A percentile compares a stretch with the other conserved stretches of the same genome.
Conservation (phyloP, 1,284 basidiomycete genomes). For the Limonomyces culmigenus region DNA sequence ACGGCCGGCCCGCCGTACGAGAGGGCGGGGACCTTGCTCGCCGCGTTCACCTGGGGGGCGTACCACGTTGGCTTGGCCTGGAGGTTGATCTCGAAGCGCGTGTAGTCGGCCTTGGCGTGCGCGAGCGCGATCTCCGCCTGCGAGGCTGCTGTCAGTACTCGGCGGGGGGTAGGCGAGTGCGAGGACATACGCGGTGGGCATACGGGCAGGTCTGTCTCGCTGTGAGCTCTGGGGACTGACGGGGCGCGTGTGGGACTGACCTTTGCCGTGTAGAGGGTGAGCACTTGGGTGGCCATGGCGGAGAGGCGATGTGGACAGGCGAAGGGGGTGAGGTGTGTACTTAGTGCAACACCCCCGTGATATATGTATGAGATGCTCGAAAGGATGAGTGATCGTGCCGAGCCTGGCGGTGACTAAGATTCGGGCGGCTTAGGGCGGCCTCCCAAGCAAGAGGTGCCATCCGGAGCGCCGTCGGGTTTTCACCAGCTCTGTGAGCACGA, state of each 20-base stretch:
- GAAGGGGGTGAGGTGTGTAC: too few relatives aligned
- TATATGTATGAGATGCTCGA: too few relatives aligned
- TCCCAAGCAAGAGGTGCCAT: too few relatives aligned
- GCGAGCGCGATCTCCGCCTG: slow-evolving; percentile 40
- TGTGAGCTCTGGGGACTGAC: slow-evolving; percentile 2
- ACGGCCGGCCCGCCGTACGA: slow-evolving; percentile 44
- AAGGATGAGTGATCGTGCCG: too few relatives aligned
- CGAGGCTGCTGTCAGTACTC: background rate
- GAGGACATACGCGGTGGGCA: slow-evolving; percentile 24
- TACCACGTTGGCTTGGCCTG: slow-evolving; percentile 51
- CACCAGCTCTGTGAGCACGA: too few relatives aligned
- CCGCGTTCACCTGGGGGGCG: slow-evolving; percentile 40
- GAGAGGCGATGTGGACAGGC: too few relatives aligned
- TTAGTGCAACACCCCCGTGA: too few relatives aligned
- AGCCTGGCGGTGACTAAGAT: too few relatives aligned
- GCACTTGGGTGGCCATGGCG: too few relatives aligned
- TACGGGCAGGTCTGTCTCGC: slow-evolving; percentile 26
- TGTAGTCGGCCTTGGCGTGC: slow-evolving; percentile 31
- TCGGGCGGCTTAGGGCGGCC: too few relatives aligned
- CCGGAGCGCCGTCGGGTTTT: too few relatives aligned
- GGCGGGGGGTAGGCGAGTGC: background rate
- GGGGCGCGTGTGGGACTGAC: slow-evolving; percentile 9
- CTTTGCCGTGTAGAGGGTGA: slow-evolving; percentile 32
- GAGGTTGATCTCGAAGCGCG: slow-evolving; percentile 35
- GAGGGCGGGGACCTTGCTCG: slow-evolving; percentile 45